These are phyloP conservation scores for Amniculicola lignicola DNA, from an alignment of 495 filamentous ascomycete species.

Conservation along the genomic window DNA sequence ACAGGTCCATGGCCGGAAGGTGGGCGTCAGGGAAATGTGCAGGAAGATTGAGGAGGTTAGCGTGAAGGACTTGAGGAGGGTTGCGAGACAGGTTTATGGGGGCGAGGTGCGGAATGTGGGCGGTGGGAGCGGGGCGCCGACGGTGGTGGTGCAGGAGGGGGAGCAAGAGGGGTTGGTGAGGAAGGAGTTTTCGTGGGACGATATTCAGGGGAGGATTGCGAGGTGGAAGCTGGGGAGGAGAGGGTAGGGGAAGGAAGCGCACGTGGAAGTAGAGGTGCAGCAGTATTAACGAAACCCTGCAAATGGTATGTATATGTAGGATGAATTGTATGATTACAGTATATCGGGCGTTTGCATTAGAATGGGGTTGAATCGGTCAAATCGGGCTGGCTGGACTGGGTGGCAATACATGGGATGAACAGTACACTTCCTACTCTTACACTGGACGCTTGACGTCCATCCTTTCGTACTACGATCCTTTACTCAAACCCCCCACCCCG, in stretches of 20 bases:
- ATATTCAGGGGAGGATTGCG: conserved; percentile 81
- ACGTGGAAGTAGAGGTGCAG: too few relatives aligned
- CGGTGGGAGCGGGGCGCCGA: conserved; percentile 81
- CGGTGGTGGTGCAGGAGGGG: conserved; percentile 87
- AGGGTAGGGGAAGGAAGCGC: too few relatives aligned
- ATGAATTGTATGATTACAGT: too few relatives aligned
- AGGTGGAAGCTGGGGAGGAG: conserved; percentile 75
- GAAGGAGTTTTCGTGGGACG: conserved; percentile 70
- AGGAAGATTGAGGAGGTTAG: conserved; percentile 76
- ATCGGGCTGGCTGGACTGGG: too few relatives aligned
- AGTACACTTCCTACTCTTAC: too few relatives aligned
- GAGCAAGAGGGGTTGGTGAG: conserved; percentile 52
- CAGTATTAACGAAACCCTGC: too few relatives aligned
- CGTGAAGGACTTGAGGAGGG: conserved; percentile 75
- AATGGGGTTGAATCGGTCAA: too few relatives aligned
- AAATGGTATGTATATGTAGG: too few relatives aligned
- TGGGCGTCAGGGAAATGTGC: conserved; percentile 92
- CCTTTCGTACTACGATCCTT: not conserved
- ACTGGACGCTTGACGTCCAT: too few relatives aligned
- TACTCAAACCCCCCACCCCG: conserved; percentile 16
- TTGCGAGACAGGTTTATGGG: conserved; percentile 75
- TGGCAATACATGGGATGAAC: too few relatives aligned
- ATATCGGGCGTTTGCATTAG: too few relatives aligned
- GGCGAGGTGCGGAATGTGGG: conserved; percentile 75
- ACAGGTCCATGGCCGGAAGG: conserved; percentile 88